Base-by-base conservation (phyloP, 202 grass and related monocot genomes). In the Setaria italica region DNA sequence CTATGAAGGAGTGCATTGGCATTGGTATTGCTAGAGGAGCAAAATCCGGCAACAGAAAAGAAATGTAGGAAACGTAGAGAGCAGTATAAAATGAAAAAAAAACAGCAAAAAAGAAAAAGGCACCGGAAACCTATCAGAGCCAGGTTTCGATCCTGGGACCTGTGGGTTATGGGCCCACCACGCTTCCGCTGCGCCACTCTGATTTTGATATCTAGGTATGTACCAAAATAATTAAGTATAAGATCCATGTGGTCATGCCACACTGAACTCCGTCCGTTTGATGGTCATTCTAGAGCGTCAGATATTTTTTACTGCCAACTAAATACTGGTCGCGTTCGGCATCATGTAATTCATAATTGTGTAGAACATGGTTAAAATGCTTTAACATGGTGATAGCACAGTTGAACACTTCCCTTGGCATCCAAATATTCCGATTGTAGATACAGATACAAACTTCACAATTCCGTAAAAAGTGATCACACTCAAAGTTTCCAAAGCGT, bases 151-250 rank as follows among this genome's bases (percentile, higher is more conserved):
- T 70, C 67, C 67, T 57, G 34, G 51, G 53, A 76, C 73, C 33
- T 58, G 33, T 76, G 86, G 90, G 88, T 97, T 92, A 94, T 91
- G 90, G 90, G 92, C 88, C 86, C 90, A 95, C 90, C 93, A 92
- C 80, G 77, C 90, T 90, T 87, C 86, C 86, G 76, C 88, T 92
- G 86, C 88, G 80, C 85, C 88, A 95, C 90, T 92, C 83, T 92
- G 88, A 90, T 90, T 0, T 0, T 13, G 56, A 2, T 58, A 34
- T 0, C 12, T 0, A 0, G 0, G 4, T 14, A 10, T 8, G 9
- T 46, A 46, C 9, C 8, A 2, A 2, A 25, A 25, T 25, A 25
- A 25, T 25, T 7, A 46, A 1, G 1, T 46, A 9, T 10, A 46
- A 46, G 0, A 25, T 25, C 25, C 25, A 25, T 25, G 25, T 25